A percentile compares a stretch with the other conserved stretches of the same genome.
Conservation (phyloP, 2,329 filamentous ascomycete genomes). For the Neofusicoccum sp. region DNA sequence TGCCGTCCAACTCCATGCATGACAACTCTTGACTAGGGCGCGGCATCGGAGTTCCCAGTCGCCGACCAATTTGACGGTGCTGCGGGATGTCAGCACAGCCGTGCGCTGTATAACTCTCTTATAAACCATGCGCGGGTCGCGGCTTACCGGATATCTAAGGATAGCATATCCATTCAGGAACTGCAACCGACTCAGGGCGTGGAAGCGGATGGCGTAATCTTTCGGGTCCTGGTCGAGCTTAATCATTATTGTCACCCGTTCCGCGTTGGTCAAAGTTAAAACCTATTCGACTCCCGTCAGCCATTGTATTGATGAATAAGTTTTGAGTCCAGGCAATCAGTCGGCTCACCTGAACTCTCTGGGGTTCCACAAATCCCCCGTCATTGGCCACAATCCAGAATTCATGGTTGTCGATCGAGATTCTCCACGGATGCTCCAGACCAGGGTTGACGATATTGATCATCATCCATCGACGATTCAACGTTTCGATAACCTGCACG, state of each 20-base stretch:
- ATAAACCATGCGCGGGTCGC: not conserved
- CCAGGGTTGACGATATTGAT: constrained; percentile 22
- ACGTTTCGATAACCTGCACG: constrained; percentile 20
- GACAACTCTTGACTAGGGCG: constrained; percentile 18
- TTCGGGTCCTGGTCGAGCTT: constrained; percentile 19
- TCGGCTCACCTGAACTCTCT: constrained; percentile 16
- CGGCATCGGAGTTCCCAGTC: constrained; percentile 20
- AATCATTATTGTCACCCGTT: constrained; percentile 21
- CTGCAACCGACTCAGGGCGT: constrained; percentile 21
- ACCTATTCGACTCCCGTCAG: constrained; percentile 5
- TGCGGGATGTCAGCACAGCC: constrained; percentile 7
- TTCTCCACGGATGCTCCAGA: constrained; percentile 21
- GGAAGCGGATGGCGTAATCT: constrained; percentile 22
- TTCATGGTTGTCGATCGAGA: constrained; percentile 23
- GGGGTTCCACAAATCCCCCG: constrained; percentile 22
- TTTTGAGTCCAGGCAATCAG: not conserved
- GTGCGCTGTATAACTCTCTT: not conserved
- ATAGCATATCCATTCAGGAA: constrained; percentile 22
- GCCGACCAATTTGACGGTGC: not conserved
- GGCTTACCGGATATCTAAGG: constrained; percentile 20
- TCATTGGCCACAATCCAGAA: constrained; percentile 24
- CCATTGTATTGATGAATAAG: not conserved
- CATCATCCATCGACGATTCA: constrained; percentile 21
- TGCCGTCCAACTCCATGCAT: constrained; percentile 20
- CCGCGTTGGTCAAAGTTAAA: constrained; percentile 21